Evolutionary conservation across 2,329 filamentous ascomycete genomes (phyloP).

Genomic region (Trichoderma brevicompactum): DNA sequence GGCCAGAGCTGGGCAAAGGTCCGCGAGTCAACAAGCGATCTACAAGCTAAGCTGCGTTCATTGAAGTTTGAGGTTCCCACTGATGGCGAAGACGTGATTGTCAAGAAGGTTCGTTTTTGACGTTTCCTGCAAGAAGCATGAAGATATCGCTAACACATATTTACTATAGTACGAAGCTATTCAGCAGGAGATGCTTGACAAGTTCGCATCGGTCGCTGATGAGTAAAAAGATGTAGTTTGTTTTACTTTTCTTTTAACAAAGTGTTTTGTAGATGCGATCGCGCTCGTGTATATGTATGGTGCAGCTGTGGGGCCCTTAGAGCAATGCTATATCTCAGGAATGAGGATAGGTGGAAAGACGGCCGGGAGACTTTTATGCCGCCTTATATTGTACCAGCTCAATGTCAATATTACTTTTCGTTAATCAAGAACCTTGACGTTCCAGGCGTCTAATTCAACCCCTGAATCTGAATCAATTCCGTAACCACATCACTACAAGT

Average conservation of each 20-base stretch:
- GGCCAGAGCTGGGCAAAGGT: constrained; percentile 93
- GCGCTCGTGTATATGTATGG: constrained; percentile 23
- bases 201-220: constrained; percentile 94
- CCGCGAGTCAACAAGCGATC: constrained; percentile 83
- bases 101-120: constrained; percentile 73
- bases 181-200: constrained; percentile 90
- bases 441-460: background rate
- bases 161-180: constrained; percentile 80
- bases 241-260: background rate
- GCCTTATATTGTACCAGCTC: constrained; percentile 39
- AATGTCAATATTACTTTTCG: constrained; percentile 31
- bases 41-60: constrained; percentile 81
- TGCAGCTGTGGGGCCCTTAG: constrained; percentile 37
- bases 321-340: constrained; percentile 29
- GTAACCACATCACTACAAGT: background rate
- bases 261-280: constrained; percentile 30
- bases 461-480: background rate
- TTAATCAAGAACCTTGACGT: background rate
- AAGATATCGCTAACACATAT: constrained; percentile 44
- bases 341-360: constrained; percentile 33
- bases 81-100: constrained; percentile 78
- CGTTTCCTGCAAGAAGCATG: background rate
- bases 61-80: constrained; percentile 97
- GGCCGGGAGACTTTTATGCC: constrained; percentile 29
- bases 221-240: constrained; percentile 63